phyloP scores from a whole-genome alignment of 2,329 filamentous ascomycete genomes.

The Exophiala mesophila region DNA sequence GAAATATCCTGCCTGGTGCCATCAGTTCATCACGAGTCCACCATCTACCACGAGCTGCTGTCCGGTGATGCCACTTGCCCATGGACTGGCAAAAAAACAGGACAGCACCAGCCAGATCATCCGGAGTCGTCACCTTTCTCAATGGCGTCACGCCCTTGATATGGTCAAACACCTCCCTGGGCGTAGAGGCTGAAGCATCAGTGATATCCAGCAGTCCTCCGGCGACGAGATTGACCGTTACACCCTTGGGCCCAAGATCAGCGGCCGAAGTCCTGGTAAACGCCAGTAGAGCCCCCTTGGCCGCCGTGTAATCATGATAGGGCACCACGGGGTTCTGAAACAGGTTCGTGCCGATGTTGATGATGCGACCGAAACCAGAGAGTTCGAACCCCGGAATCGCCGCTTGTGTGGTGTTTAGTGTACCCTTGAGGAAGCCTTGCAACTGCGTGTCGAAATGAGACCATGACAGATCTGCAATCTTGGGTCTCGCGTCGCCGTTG shows the following conservation, averaged over 20 bases:
- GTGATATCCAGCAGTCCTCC: constrained; percentile 20
- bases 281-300: constrained; percentile 21
- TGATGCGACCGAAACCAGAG: constrained; percentile 16
- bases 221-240: constrained; percentile 22
- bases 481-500: constrained; percentile 21
- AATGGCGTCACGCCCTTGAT: constrained; percentile 21
- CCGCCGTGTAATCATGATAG: constrained; percentile 24
- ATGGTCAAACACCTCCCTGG: constrained; percentile 20
- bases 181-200: constrained; percentile 21
- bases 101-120: constrained; percentile 22
- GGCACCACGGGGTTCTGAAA: constrained; percentile 24
- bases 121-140: constrained; percentile 20
- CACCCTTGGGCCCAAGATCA: constrained; percentile 20
- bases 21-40: constrained; percentile 22
- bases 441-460: constrained; percentile 18
- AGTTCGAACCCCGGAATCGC: constrained; percentile 20
- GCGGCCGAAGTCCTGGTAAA: constrained; percentile 23
- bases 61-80: constrained; percentile 15
- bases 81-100: constrained; percentile 24
- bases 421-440: constrained; percentile 17
- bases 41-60: constrained; percentile 24
- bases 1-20: neutral
- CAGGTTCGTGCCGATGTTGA: constrained; percentile 24
- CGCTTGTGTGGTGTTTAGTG: constrained; percentile 22
- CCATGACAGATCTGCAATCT: constrained; percentile 19